Evolutionary conservation across 306 rosid genomes (phyloP).

Genomic region (Malus asiatica): DNA sequence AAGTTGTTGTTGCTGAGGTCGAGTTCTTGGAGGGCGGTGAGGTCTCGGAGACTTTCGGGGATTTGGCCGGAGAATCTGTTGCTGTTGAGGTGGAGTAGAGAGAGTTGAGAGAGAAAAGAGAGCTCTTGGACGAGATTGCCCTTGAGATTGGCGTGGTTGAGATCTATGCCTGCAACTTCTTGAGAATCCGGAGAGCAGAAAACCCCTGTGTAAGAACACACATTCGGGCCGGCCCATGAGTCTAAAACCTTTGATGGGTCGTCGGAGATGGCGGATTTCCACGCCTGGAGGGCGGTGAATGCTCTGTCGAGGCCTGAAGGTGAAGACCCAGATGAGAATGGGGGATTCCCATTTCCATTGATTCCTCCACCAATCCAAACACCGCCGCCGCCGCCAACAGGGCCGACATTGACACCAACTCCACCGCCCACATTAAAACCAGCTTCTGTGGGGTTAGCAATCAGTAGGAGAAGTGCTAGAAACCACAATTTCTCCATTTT

Average conservation of each 20-base stretch:
- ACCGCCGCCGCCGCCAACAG: constrained; percentile 22
- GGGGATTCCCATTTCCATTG: constrained; percentile 18
- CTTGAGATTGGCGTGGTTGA: constrained; percentile 82
- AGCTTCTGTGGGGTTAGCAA: constrained; percentile 25
- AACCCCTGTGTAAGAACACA: constrained; percentile 84
- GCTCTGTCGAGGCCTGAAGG: constrained; percentile 42
- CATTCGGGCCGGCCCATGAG: constrained; percentile 69
- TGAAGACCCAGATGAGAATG: constrained; percentile 39
- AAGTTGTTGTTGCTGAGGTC: constrained; percentile 86
- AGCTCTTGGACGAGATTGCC: constrained; percentile 77
- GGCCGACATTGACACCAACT: constrained; percentile 19
- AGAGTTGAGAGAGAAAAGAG: constrained; percentile 60
- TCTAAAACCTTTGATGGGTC: constrained; percentile 60
- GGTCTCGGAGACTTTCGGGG: constrained; percentile 62
- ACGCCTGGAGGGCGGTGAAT: constrained; percentile 71
- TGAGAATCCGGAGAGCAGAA: constrained; percentile 52
- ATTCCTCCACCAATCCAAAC: constrained; percentile 66
- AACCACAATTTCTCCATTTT: constrained; percentile 51
- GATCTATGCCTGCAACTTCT: constrained; percentile 76
- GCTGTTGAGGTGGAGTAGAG: constrained; percentile 77
- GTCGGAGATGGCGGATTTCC: constrained; percentile 85
- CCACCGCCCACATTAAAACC: constrained; percentile 23
- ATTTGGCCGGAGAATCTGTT: constrained; percentile 66
- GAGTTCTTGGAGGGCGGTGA: constrained; percentile 55
- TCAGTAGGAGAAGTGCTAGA: constrained; percentile 34